Conservation (phyloP, 2,329 filamentous ascomycete species). For the Arthrobotrys iridis region DNA sequence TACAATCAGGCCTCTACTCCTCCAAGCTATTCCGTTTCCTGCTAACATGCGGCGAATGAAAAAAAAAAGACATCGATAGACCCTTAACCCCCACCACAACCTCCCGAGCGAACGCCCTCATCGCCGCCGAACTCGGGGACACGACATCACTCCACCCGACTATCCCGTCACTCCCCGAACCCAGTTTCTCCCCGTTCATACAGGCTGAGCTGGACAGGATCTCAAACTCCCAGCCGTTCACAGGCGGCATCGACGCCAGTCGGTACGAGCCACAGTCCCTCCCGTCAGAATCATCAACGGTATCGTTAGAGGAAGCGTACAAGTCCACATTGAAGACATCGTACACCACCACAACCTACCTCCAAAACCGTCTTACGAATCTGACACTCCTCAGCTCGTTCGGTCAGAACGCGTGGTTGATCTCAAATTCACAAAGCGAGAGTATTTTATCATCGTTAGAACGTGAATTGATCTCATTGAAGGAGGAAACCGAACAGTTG, state of each 20-base stretch:
- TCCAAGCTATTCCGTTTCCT: neutral
- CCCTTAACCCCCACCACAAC: constrained; percentile 73
- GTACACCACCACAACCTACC: constrained; percentile 58
- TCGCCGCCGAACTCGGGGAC: constrained; percentile 72
- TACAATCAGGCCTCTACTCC: constrained; percentile 14
- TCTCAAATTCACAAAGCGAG: constrained; percentile 83
- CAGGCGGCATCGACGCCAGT: constrained; percentile 73
- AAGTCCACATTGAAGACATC: constrained; percentile 34
- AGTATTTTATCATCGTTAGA: constrained; percentile 75
- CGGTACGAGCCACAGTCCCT: constrained; percentile 84
- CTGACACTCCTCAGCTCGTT: constrained; percentile 79
- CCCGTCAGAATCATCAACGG: constrained; percentile 58
- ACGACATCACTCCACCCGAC: constrained; percentile 68
- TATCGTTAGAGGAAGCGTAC: constrained; percentile 11
- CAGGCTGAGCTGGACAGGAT: constrained; percentile 75
- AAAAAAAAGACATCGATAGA: constrained; percentile 89
- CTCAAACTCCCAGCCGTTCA: constrained; percentile 69
- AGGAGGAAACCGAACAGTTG: constrained; percentile 76
- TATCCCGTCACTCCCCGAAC: constrained; percentile 67
- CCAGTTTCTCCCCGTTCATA: constrained; percentile 74
- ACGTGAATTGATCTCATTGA: constrained; percentile 74
- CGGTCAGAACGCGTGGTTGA: constrained; percentile 91
- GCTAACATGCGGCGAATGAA: too few species aligned
- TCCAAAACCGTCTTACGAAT: constrained; percentile 68
- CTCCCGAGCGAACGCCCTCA: constrained; percentile 74